A percentile compares a stretch with the other conserved stretches of the same genome.
Evolutionary conservation across 371 early-diverging fungal genomes (phyloP).

Genomic region (Apophysomyces sp.): DNA sequence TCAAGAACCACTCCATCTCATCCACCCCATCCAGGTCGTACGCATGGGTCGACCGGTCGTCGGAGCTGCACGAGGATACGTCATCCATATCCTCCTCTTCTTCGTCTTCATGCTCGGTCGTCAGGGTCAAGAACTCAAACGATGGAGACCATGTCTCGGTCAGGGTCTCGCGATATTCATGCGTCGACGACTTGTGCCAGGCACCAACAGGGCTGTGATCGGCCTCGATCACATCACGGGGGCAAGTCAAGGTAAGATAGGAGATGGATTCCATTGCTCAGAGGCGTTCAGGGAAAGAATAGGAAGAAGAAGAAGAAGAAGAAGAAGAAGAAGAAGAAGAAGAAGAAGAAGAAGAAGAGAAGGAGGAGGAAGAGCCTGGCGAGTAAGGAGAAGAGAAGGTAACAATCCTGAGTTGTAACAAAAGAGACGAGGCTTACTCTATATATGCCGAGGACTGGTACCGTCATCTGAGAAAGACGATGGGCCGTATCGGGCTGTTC

Average conservation of each 20-base stretch:
- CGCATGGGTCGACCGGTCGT: not conserved
- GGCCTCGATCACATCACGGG: not conserved
- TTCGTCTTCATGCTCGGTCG: not conserved
- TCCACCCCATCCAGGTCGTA: not conserved
- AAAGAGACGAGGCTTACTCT: not conserved
- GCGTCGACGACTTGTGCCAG: not conserved
- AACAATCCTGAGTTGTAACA: not conserved
- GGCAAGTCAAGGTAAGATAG: conserved; percentile 1
- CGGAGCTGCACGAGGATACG: not conserved
- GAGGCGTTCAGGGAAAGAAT: not conserved
- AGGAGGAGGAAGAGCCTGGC: not conserved
- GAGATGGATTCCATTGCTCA: not conserved
- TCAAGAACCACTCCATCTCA: not conserved
- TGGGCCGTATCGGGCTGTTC: not conserved
- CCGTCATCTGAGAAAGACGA: not conserved
- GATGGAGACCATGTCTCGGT: not conserved
- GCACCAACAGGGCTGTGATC: not conserved
- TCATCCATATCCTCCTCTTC: not conserved
- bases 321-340: not conserved
- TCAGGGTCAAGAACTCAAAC: not conserved
- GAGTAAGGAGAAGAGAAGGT: not conserved
- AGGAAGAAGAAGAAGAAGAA: not conserved
- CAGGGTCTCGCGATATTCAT: not conserved
- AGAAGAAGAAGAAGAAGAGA: not conserved
- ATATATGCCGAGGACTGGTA: not conserved